Evolutionary conservation across 2,329 filamentous ascomycete genomes (phyloP).

Genomic region (Plectosphaerella sp.): DNA sequence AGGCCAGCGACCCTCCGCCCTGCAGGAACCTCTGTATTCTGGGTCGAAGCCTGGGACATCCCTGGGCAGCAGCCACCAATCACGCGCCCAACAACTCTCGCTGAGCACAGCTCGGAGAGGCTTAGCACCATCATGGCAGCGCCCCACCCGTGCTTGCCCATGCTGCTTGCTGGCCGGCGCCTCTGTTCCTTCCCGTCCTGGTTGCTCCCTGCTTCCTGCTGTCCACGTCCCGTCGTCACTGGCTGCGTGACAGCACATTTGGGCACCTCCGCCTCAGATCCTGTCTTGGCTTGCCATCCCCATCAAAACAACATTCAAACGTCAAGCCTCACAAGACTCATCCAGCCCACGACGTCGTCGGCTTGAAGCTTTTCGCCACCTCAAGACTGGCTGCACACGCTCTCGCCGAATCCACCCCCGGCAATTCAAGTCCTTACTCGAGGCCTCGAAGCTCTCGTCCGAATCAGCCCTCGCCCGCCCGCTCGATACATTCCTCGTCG

Average conservation of each 20-base stretch:
- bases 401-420: background rate
- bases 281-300: background rate
- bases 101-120: background rate
- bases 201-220: constrained; percentile 7
- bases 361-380: background rate
- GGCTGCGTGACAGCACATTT: background rate
- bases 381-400: background rate
- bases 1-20: background rate
- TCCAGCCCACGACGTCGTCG: background rate
- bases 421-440: background rate
- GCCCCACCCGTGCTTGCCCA: background rate
- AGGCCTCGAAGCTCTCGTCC: background rate
- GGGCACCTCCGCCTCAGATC: constrained; percentile 1
- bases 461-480: background rate
- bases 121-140: background rate
- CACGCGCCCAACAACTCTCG: background rate
- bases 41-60: background rate
- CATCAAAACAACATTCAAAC: background rate
- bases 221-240: background rate
- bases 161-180: background rate
- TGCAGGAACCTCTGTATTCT: background rate
- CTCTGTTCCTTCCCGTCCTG: background rate
- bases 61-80: background rate
- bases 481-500: background rate
- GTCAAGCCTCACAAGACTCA: too few relatives aligned